Evolutionary conservation across 305 asterid species (phyloP), one percentile per base, ranked within the genome.

Genomic region (Withania somnifera): DNA sequence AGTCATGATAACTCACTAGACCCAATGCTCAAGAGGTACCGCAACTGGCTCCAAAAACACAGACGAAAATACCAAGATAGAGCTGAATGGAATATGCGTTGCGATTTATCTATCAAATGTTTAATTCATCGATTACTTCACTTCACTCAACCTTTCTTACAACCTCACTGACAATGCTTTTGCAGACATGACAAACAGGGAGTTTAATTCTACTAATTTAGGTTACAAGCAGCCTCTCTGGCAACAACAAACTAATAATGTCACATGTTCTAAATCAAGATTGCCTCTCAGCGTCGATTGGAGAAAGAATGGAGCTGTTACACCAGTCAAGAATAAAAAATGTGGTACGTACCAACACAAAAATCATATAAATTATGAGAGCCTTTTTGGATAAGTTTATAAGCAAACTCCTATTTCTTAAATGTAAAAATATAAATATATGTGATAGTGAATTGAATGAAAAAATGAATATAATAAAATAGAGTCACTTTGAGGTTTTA

Each of bases 161-260:
- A 86, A 67, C 51, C 91, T 93, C 51, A 66, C 82, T 2, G 95
- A 92, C 78, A 93, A 93, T 77, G 68, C 81, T 82, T 93, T 88
- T 82, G 91, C 95, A 47, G 98, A 91, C 89, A 81, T 89, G 92
- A 93, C 97, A 7, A 92, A 91, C 57, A 54, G 58, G 15, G 97
- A 93, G 87, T 93, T 91, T 82, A 89, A 24, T 84, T 69, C 89
- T 0, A 83, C 24, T 50, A 88, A 89, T 81, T 79, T 88, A 45
- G 97, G 95, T 77, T 88, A 89, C 83, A 84, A 80, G 79, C 57
- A 69, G 17, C 79, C 9, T 8, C 28, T n/a, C n/a, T n/a, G 20
- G 40, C 60, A 19, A 45, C 9, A 60, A 69, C 30, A 36, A 7
- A 11, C 6, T 36, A 7, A 30, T 54, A 82, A 83, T 75, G 36